A percentile compares a stretch with the other conserved stretches of the same genome.
Conservation (phyloP, 176 grass and related monocot species). For the Avena insularis region DNA sequence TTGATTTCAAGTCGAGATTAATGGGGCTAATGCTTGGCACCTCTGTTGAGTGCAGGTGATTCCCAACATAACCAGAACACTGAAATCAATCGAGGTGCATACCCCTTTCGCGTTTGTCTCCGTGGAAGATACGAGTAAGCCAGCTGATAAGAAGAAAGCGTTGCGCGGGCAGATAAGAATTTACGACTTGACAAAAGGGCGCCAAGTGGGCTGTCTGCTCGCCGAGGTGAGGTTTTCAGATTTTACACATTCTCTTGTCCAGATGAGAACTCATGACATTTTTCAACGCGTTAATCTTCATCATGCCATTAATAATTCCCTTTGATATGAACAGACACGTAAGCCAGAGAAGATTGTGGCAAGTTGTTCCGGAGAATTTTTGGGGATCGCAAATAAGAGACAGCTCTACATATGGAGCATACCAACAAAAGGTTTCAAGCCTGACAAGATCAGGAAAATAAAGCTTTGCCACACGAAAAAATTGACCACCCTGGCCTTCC, state of each 20-base stretch:
- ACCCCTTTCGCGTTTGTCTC: constrained; percentile 69
- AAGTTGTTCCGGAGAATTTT: constrained; percentile 74
- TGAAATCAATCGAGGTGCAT: constrained; percentile 47
- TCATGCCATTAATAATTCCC: not conserved
- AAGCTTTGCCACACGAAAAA: constrained; percentile 79
- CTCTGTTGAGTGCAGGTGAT: constrained; percentile 55
- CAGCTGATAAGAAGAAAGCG: constrained; percentile 41
- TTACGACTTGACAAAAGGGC: constrained; percentile 66
- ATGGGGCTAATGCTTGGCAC: not conserved
- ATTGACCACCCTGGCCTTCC: constrained; percentile 74
- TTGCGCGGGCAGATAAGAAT: constrained; percentile 59
- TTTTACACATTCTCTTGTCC: not conserved
- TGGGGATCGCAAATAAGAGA: constrained; percentile 70
- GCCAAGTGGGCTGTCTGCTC: constrained; percentile 50
- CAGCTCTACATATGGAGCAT: constrained; percentile 79
- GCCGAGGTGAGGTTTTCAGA: constrained; percentile 60
- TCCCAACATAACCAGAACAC: constrained; percentile 56
- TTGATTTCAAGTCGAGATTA: not conserved
- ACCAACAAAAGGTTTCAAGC: constrained; percentile 63
- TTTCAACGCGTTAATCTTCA: not conserved
- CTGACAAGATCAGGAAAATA: constrained; percentile 72
- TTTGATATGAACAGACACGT: constrained; percentile 59
- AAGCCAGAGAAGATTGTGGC: constrained; percentile 59
- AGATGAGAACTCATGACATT: not conserved
- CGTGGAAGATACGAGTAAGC: constrained; percentile 68